phyloP scores from a whole-genome alignment of 176 grass and related monocot genomes.

The Cocos nucifera region DNA sequence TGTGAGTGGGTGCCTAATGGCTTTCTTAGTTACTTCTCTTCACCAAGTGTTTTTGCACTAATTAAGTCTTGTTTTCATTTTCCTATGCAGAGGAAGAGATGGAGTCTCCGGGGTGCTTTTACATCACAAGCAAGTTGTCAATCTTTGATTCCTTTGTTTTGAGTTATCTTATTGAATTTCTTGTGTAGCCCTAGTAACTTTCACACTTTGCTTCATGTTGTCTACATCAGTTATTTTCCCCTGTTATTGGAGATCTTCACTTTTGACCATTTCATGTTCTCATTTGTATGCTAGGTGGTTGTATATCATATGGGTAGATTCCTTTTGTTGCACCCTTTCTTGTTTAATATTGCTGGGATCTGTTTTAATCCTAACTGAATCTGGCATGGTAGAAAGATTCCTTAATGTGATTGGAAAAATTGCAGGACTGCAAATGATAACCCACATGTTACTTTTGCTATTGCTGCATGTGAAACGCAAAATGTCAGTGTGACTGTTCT shows the following conservation, averaged over 20 bases:
- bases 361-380: too few relatives aligned
- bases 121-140: slow-evolving; percentile 91
- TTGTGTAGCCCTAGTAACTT: not conserved
- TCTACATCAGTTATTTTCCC: too few relatives aligned
- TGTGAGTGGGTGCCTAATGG: slow-evolving; percentile 39
- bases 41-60: slow-evolving; percentile 4
- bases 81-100: slow-evolving; percentile 59
- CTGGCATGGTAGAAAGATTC: too few relatives aligned
- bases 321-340: too few relatives aligned
- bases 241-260: too few relatives aligned
- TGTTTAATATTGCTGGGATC: too few relatives aligned
- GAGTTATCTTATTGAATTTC: slow-evolving; percentile 10
- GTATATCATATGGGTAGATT: too few relatives aligned
- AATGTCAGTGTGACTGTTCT: slow-evolving; percentile 84
- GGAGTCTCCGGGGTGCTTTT: slow-evolving; percentile 89
- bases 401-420: slow-evolving; percentile 1
- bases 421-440: slow-evolving; percentile 78
- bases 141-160: slow-evolving; percentile 27
- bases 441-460: slow-evolving; percentile 86
- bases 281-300: too few relatives aligned
- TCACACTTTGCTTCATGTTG: too few relatives aligned
- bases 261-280: too few relatives aligned
- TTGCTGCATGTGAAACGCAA: slow-evolving; percentile 85
- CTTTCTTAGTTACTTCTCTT: not conserved
- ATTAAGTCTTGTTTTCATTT: slow-evolving; percentile 8